Evolutionary conservation across 176 grass and related monocot species (phyloP).

Genomic region (Aegilops tauschii): DNA sequence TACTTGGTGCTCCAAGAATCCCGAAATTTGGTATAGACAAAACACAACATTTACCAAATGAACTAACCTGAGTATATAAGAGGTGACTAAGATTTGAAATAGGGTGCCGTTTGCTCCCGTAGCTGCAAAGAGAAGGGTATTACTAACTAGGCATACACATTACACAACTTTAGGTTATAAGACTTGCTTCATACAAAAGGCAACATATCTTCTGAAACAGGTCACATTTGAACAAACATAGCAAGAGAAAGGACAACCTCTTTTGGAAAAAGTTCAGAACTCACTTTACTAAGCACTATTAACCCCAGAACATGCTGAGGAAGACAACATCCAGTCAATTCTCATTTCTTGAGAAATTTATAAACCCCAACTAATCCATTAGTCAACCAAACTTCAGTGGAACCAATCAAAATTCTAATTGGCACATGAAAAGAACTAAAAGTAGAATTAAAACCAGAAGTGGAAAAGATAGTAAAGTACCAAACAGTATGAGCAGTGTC

Average conservation of each 20-base stretch:
- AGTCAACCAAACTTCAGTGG: not conserved
- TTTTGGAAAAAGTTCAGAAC: not conserved
- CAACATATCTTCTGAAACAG: not conserved
- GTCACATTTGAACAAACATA: not conserved
- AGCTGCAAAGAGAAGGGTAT: constrained; percentile 51
- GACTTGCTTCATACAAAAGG: not conserved
- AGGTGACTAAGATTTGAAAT: constrained; percentile 62
- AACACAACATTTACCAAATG: constrained; percentile 18
- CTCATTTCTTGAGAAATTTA: constrained; percentile 6
- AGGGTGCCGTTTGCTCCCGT: constrained; percentile 66
- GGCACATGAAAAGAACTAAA: not conserved
- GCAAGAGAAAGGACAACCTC: not conserved
- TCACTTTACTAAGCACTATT: not conserved
- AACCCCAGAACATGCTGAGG: not conserved
- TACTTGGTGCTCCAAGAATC: not conserved
- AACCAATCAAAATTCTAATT: not conserved
- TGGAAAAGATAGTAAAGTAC: constrained; percentile 35
- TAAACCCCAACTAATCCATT: not conserved
- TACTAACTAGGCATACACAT: constrained; percentile 20
- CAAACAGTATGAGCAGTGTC: constrained; percentile 83
- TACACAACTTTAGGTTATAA: not conserved
- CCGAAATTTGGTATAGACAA: not conserved
- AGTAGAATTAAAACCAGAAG: not conserved
- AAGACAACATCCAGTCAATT: not conserved
- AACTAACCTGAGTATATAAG: constrained; percentile 62